Evolutionary conservation across 2,329 filamentous ascomycete species (phyloP), one percentile per base, ranked within the genome.

Genomic region (Penicillium griseofulvum): DNA sequence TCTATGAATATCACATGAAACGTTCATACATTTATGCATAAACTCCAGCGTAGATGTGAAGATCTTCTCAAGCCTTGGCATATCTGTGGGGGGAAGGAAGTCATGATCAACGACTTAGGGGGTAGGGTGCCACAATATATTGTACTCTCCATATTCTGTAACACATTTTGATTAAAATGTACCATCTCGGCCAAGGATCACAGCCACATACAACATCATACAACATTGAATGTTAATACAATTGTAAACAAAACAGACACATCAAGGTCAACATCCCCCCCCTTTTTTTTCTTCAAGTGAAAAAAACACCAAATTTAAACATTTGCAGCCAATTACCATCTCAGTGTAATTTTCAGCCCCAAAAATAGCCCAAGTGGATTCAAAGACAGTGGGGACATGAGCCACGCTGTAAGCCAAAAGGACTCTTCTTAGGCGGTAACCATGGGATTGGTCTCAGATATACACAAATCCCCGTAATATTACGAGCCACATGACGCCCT

Each of bases 401-500:
- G 45, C 36, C 49, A 48, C 26, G 47, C 22, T 19, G 34, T 37
- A 28, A 34, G 7, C 29, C n/a, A 29, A 45, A 45, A 44, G 31
- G 38, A 16, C 22, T 22, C 9, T n/a, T 36, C 14, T 9, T 44
- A 11, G 24, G 24, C 34, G 10, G 48, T 49, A 48, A 16, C 12
- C 5, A 14, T 7, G 16, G 31, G 31, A 34, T 28, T 54, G 52
- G 56, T 58, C 52, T 49, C 19, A 52, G 28, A 49, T 52, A 17
- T 53, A 56, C 52, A 36, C 39, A n/a, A 44, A 44, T 26, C 19
- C 47, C 38, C 47, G 63, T 65, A 64, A 60, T 57, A 59, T 62
- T 63, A 65, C 62, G 56, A 63, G 58, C 60, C 63, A 64, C 63
- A 59, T 63, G 55, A 64, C 61, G 59, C 42, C 33, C 54, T 56